Evolutionary conservation across 139 green algal species (phyloP).

Genomic region (Gonium pectorale): DNA sequence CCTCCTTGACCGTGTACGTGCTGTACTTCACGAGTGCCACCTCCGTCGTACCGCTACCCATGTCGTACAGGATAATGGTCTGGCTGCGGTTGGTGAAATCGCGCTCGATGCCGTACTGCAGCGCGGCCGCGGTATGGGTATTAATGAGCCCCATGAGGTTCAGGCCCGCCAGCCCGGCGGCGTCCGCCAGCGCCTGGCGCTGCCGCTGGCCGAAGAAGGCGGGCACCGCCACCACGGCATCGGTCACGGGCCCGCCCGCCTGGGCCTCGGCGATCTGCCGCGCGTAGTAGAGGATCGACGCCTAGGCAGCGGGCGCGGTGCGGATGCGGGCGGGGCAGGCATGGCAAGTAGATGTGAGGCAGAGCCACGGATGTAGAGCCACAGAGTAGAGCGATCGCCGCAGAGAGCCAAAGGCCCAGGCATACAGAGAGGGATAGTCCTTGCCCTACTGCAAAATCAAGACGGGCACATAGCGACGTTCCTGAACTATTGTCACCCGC

Average conservation of each 20-base stretch:
- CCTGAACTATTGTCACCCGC: no score
- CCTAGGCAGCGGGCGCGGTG: conserved; percentile 62
- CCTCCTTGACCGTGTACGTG: conserved; percentile 80
- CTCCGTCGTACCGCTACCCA: conserved; percentile 85
- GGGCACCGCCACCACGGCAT: conserved; percentile 92
- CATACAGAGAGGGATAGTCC: no score
- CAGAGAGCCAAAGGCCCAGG: no score
- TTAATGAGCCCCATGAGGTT: conserved; percentile 93
- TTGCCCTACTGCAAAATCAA: no score
- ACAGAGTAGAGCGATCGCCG: no score
- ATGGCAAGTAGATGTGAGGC: no score
- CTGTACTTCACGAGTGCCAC: conserved; percentile 90
- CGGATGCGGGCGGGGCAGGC: neutral
- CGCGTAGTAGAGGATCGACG: conserved; percentile 91
- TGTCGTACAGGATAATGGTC: conserved; percentile 93
- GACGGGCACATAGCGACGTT: no score
- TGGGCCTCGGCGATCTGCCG: conserved; percentile 81
- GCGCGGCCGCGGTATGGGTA: conserved; percentile 90
- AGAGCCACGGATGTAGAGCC: no score
- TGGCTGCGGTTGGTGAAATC: conserved; percentile 89
- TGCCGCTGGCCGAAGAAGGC: conserved; percentile 89
- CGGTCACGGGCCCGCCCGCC: conserved; percentile 70
- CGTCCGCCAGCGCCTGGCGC: conserved; percentile 86
- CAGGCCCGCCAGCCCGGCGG: conserved; percentile 80
- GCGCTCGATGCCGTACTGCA: conserved; percentile 98